A percentile compares a stretch with the other conserved stretches of the same genome.
Evolutionary conservation across 768 basidiomycete genomes (phyloP).

Genomic region (Tylopilus subfusipes): DNA sequence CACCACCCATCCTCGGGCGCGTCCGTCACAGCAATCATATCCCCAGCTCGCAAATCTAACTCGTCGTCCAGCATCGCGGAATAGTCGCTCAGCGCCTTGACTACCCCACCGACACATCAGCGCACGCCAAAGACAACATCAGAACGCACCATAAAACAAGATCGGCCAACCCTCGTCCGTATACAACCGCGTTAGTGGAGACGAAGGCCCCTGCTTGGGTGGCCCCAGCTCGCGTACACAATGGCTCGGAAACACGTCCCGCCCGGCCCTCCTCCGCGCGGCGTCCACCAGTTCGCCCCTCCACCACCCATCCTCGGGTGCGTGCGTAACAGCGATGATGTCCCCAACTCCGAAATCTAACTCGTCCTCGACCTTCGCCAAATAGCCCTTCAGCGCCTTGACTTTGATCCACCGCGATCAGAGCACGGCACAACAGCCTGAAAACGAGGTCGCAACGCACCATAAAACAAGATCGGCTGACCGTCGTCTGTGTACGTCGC

Average conservation of each 20-base stretch:
- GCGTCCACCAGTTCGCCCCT: too few relatives aligned
- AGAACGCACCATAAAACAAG: slow-evolving; percentile 77
- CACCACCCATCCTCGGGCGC: slow-evolving; percentile 99
- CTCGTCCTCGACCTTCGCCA: too few relatives aligned
- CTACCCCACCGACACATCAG: slow-evolving; percentile 34
- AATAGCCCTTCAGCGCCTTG: too few relatives aligned
- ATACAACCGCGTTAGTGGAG: slow-evolving; percentile 63
- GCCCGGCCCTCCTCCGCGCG: too few relatives aligned
- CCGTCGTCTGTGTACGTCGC: not conserved
- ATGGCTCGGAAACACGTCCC: too few relatives aligned
- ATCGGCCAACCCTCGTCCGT: slow-evolving; percentile 82
- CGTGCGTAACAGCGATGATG: too few relatives aligned
- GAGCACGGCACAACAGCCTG: too few relatives aligned
- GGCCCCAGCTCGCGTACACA: too few relatives aligned
- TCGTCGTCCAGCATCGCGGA: slow-evolving; percentile 83
- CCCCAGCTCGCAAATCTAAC: slow-evolving; percentile 93
- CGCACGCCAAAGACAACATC: not conserved
- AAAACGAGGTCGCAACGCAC: too few relatives aligned
- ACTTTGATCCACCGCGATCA: too few relatives aligned
- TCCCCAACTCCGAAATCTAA: too few relatives aligned
- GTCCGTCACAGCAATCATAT: slow-evolving; percentile 91
- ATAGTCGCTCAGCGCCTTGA: slow-evolving; percentile 91
- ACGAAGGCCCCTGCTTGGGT: not conserved
- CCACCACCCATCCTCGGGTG: too few relatives aligned
- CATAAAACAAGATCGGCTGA: not conserved